These are phyloP conservation scores for Setaria italica DNA, from an alignment of 202 grass and related monocot genomes.

Conservation along the genomic window DNA sequence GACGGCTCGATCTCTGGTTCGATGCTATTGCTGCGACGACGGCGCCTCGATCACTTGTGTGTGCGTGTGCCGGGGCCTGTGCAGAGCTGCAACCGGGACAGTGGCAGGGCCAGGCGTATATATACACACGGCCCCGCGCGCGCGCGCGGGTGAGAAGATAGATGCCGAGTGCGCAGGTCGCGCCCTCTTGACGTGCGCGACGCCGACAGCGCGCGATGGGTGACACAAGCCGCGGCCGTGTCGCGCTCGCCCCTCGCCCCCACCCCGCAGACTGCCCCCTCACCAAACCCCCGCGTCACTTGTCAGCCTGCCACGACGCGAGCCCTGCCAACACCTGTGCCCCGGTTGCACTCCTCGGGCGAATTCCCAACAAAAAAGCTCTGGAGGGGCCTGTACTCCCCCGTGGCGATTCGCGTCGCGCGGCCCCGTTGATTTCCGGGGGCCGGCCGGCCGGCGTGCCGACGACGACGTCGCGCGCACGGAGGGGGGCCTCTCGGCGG, in stretches of 20 bases:
- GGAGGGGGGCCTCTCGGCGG: not conserved
- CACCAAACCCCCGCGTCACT: slow-evolving; percentile 29
- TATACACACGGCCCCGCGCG: slow-evolving; percentile 17
- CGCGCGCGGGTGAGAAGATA: no score
- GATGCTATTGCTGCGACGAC: not conserved
- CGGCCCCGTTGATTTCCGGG: not conserved
- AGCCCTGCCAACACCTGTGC: not conserved
- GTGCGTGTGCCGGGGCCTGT: not conserved
- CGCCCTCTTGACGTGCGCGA: not conserved
- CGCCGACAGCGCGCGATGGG: slow-evolving; percentile 33
- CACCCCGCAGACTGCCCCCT: slow-evolving; percentile 18
- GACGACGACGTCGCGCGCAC: not conserved
- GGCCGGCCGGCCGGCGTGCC: not conserved
- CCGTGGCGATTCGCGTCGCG: not conserved
- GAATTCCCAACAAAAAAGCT: slow-evolving; percentile 4
- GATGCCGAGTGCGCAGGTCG: not conserved
- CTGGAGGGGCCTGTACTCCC: not conserved
- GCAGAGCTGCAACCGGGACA: slow-evolving; percentile 36
- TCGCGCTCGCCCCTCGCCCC: not conserved
- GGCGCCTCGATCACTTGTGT: not conserved
- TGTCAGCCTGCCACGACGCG: not conserved
- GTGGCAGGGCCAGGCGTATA: slow-evolving; percentile 9
- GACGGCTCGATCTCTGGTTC: not conserved
- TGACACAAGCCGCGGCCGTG: not conserved
- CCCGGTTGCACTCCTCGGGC: not conserved